Conservation (phyloP, 2,329 filamentous ascomycete genomes). For the Exophiala calicioides region DNA sequence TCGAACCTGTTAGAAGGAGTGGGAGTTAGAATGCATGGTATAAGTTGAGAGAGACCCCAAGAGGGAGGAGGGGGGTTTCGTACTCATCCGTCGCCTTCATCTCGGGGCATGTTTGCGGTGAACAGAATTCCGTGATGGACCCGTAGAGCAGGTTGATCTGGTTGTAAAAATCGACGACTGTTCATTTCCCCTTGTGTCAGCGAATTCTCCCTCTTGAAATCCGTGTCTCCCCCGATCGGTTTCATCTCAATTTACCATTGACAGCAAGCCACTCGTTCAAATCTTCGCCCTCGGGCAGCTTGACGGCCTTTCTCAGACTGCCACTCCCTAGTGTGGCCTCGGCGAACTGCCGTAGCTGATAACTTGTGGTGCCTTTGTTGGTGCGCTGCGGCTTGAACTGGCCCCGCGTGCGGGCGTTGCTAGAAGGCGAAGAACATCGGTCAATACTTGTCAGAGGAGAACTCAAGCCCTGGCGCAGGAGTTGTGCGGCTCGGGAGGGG, state of each 20-base stretch:
- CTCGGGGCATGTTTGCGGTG: constrained; percentile 92
- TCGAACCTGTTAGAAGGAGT: constrained; percentile 68
- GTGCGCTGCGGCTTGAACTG: constrained; percentile 86
- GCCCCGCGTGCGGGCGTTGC: constrained; percentile 83
- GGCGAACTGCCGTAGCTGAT: constrained; percentile 95
- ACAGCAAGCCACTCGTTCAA: constrained; percentile 98
- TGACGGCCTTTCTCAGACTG: constrained; percentile 92
- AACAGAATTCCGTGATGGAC: constrained; percentile 98
- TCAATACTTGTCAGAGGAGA: constrained; percentile 44
- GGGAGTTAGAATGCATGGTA: background rate
- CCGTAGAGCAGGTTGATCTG: constrained; percentile 99
- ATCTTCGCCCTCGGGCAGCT: constrained; percentile 94
- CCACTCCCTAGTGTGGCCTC: constrained; percentile 95
- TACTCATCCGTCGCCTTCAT: constrained; percentile 99
- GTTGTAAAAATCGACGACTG: constrained; percentile 99
- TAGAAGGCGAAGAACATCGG: constrained; percentile 44
- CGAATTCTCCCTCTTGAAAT: too few species aligned
- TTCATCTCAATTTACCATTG: constrained; percentile 80
- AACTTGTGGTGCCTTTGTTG: constrained; percentile 83
- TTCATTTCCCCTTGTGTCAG: constrained; percentile 8
- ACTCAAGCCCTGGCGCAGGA: constrained; percentile 37
- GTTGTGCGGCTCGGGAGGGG: constrained; percentile 35
- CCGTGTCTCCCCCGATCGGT: too few species aligned
- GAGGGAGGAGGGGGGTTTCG: constrained; percentile 32
- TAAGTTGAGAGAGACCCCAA: constrained; percentile 14